These are phyloP conservation scores for Fusarium sp. DNA, from an alignment of 2,329 filamentous ascomycete genomes.

Conservation along the genomic window DNA sequence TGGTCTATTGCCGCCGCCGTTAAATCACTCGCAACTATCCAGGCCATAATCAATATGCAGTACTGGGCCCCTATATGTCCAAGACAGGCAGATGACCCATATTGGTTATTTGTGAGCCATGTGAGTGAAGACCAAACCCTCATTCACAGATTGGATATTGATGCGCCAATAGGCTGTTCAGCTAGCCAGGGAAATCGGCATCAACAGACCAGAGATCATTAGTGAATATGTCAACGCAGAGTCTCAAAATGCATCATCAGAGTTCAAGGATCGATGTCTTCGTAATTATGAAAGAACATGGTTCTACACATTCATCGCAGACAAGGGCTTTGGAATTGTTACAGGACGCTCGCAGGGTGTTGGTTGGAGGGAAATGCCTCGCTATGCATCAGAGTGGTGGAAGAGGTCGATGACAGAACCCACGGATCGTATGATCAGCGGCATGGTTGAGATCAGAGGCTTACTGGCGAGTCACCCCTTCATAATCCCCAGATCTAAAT, in stretches of 20 bases:
- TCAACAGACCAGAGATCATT: conserved; percentile 7
- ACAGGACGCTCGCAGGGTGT: conserved; percentile 17
- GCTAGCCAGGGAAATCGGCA: conserved; percentile 14
- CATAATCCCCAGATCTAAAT: not conserved
- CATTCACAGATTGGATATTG: fast-evolving
- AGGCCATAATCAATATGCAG: conserved; percentile 22
- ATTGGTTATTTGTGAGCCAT: conserved; percentile 11
- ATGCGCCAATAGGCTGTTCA: not conserved
- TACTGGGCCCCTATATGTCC: conserved; percentile 16
- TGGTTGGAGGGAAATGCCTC: conserved; percentile 17
- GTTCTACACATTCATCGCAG: conserved; percentile 14
- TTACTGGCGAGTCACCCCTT: conserved; percentile 1
- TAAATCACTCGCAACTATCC: conserved; percentile 12
- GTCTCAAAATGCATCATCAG: not conserved
- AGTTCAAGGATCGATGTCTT: not conserved
- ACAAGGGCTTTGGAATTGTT: conserved; percentile 22
- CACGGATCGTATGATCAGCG: conserved; percentile 19
- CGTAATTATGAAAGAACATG: conserved; percentile 26
- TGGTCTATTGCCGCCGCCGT: conserved; percentile 23
- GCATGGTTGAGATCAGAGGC: conserved; percentile 10
- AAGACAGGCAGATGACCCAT: conserved; percentile 18
- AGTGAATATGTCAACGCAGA: conserved; percentile 20
- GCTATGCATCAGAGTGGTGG: conserved; percentile 20
- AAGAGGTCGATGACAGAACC: conserved; percentile 14
- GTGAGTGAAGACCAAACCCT: not conserved